Percentiles rank a stretch among this genome's conserved stretches.
Conservation (phyloP, 2,329 filamentous ascomycete genomes). For the Alternaria longipes region DNA sequence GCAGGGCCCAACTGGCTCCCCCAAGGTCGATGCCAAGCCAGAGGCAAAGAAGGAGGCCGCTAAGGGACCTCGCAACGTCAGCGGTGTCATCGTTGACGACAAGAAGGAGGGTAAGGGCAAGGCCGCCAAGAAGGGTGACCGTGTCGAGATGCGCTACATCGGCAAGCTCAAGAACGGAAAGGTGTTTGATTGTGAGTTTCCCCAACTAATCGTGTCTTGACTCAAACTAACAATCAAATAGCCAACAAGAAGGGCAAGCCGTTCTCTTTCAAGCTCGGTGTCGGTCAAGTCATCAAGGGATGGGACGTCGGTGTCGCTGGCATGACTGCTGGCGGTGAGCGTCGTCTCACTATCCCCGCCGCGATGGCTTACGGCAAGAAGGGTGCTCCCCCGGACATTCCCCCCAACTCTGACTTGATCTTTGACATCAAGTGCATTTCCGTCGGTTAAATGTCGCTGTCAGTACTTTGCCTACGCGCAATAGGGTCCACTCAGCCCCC, state of each 20-base stretch:
- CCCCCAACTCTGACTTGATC: constrained; percentile 86
- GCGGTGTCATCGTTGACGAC: constrained; percentile 93
- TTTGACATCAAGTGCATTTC: constrained; percentile 75
- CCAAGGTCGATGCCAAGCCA: constrained; percentile 55
- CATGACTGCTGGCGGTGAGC: constrained; percentile 93
- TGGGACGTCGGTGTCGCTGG: constrained; percentile 96
- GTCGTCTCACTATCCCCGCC: constrained; percentile 88
- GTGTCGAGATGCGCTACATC: constrained; percentile 95
- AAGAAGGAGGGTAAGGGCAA: constrained; percentile 89
- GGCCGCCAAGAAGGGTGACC: constrained; percentile 87
- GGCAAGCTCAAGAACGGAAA: constrained; percentile 93
- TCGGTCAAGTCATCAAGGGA: constrained; percentile 96
- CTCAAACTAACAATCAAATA: constrained; percentile 52
- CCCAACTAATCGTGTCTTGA: neutral
- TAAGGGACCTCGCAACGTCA: constrained; percentile 75
- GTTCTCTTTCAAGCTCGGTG: constrained; percentile 93
- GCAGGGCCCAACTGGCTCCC: constrained; percentile 80
- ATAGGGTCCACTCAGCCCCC: constrained; percentile 34
- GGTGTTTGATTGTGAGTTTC: constrained; percentile 84
- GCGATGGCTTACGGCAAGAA: constrained; percentile 89
- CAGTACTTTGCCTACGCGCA: constrained; percentile 21
- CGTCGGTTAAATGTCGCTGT: constrained; percentile 50
- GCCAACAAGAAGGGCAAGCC: constrained; percentile 99
- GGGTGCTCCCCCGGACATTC: constrained; percentile 78
- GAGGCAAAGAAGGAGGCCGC: constrained; percentile 62